Conservation (phyloP, 257 asterid genomes). For the Nicotiana paniculata region DNA sequence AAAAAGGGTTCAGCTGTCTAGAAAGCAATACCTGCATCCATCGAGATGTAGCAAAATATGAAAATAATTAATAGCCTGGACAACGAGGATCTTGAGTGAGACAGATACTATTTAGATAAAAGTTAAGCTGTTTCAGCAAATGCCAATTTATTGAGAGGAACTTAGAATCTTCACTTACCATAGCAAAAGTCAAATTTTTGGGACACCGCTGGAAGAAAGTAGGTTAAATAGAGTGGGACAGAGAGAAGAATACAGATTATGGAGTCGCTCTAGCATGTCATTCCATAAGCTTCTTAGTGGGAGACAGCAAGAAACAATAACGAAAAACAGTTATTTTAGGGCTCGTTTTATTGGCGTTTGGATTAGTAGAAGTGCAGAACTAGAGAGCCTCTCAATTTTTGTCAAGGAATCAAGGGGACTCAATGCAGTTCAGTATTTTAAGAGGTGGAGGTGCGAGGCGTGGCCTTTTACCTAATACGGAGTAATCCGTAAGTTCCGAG, state of each 20-base stretch:
- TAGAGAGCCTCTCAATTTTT: background rate
- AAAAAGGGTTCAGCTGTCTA: slow-evolving; percentile 47
- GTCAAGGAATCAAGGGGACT: background rate
- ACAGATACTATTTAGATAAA: background rate
- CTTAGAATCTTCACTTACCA: background rate
- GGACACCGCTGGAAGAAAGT: background rate
- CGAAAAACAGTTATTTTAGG: background rate
- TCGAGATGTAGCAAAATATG: background rate
- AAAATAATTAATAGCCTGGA: background rate
- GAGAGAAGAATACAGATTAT: background rate
- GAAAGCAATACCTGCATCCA: slow-evolving; percentile 76
- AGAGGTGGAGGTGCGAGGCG: background rate
- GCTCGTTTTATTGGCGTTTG: background rate
- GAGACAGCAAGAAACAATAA: background rate
- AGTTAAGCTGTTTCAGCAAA: background rate
- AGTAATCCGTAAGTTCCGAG: no score
- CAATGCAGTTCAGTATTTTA: background rate
- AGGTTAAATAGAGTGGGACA: background rate
- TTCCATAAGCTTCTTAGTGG: background rate
- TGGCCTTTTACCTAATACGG: no score
- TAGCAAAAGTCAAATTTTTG: background rate
- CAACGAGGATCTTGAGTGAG: slow-evolving; percentile 3
- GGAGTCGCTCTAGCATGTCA: background rate
- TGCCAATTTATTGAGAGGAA: background rate
- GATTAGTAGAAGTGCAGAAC: background rate